A percentile compares a stretch with the other conserved stretches of the same genome.
These are phyloP conservation scores for Tagetes erecta DNA, from an alignment of 129 eudicot genomes.

Conservation along the genomic window DNA sequence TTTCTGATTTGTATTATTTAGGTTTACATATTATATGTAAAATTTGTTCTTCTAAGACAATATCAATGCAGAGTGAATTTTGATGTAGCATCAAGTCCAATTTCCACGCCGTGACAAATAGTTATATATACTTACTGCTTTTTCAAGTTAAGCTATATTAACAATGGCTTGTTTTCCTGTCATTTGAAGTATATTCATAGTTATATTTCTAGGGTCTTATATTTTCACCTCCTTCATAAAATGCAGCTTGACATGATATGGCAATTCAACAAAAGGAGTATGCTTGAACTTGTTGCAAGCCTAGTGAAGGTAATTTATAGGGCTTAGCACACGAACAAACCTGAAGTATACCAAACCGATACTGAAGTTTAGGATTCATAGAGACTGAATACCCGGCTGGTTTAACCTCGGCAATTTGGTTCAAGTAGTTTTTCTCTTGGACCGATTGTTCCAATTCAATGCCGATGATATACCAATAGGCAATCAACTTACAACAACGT, in stretches of 20 bases:
- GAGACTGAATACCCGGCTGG: not conserved
- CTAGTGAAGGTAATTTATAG: constrained; percentile 65
- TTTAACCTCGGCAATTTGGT: not conserved
- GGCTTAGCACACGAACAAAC: not conserved
- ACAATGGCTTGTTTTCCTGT: constrained; percentile 6
- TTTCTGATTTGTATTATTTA: not conserved
- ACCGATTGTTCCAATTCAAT: too few species aligned
- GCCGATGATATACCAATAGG: too few species aligned
- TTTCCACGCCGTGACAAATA: not conserved
- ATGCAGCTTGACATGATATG: constrained; percentile 76
- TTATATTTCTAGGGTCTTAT: constrained; percentile 4
- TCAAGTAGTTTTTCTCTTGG: too few species aligned
- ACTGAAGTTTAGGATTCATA: not conserved
- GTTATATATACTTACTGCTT: not conserved
- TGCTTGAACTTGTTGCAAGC: constrained; percentile 88
- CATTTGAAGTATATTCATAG: not conserved
- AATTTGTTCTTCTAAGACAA: not conserved
- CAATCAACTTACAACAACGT: too few species aligned
- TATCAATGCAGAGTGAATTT: not conserved
- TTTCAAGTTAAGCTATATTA: not conserved
- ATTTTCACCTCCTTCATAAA: constrained; percentile 13
- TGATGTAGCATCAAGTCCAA: not conserved
- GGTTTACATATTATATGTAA: not conserved
- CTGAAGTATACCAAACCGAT: not conserved
- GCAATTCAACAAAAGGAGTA: constrained; percentile 77